Percentiles rank a stretch among this genome's conserved stretches.
These are phyloP conservation scores for Spiromastix sp. DNA, from an alignment of 2,329 filamentous ascomycete genomes.

Conservation along the genomic window DNA sequence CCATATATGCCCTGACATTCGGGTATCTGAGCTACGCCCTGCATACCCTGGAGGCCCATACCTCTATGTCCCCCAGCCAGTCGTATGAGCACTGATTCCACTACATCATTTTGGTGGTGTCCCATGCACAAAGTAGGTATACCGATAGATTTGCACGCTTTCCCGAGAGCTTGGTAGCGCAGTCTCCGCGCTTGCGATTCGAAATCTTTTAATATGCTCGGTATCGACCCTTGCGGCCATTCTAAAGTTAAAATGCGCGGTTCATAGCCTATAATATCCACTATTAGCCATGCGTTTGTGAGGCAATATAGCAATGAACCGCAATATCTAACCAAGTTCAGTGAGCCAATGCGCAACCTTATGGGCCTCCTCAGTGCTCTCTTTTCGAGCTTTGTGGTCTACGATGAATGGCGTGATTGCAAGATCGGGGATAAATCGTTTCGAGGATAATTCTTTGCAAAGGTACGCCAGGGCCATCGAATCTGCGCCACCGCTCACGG, in stretches of 20 bases:
- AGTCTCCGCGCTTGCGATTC: conserved; percentile 66
- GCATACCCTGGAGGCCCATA: conserved; percentile 65
- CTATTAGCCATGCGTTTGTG: conserved; percentile 1
- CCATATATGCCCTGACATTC: conserved; percentile 70
- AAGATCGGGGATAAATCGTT: conserved; percentile 13
- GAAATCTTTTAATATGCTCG: conserved; percentile 49
- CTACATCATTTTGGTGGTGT: conserved; percentile 84
- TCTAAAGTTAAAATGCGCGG: conserved; percentile 33
- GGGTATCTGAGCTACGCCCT: conserved; percentile 57
- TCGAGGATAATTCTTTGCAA: conserved; percentile 42
- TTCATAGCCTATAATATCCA: conserved; percentile 19
- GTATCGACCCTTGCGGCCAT: conserved; percentile 39
- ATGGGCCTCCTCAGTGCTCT: conserved; percentile 45
- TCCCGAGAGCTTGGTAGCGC: conserved; percentile 63
- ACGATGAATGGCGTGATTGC: conserved; percentile 48
- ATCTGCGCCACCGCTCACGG: conserved; percentile 86
- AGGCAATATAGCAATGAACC: background rate
- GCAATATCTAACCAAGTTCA: conserved; percentile 28
- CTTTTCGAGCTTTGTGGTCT: conserved; percentile 48
- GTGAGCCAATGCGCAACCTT: conserved; percentile 38
- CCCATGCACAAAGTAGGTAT: conserved; percentile 61
- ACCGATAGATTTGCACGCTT: conserved; percentile 41
- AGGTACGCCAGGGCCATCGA: conserved; percentile 91
- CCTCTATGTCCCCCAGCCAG: conserved; percentile 56
- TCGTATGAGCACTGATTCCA: conserved; percentile 80